Conservation (phyloP, 2,329 filamentous ascomycete species). For the Sporothrix pseudoabietina region DNA sequence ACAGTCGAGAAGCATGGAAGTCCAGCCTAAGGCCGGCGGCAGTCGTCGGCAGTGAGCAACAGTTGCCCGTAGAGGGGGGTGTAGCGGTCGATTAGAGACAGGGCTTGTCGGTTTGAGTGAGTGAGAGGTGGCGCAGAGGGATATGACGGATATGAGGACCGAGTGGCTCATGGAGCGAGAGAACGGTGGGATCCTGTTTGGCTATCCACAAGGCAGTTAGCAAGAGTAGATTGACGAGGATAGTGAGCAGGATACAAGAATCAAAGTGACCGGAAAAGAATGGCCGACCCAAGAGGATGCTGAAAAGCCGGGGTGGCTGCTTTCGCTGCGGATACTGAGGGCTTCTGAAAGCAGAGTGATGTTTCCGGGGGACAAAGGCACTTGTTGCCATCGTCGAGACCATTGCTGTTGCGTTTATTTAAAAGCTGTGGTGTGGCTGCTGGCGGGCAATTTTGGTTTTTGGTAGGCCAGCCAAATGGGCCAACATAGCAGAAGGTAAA, state of each 20-base stretch:
- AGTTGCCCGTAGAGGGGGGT: neutral
- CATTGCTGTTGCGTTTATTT: neutral
- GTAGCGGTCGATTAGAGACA: neutral
- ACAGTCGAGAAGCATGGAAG: neutral
- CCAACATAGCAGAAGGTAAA: neutral
- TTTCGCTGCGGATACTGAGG: neutral
- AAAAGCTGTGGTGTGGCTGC: neutral
- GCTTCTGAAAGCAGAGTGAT: neutral
- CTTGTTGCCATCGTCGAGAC: neutral
- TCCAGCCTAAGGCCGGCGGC: neutral
- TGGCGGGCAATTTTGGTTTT: neutral
- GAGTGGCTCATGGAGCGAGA: neutral
- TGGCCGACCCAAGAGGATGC: neutral
- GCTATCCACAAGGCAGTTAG: neutral
- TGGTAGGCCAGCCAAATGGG: neutral
- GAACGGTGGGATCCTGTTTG: neutral
- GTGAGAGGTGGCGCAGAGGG: neutral
- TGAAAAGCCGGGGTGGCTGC: neutral
- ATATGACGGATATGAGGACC: neutral
- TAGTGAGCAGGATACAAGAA: neutral
- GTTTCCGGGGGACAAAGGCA: neutral
- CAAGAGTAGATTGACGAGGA: neutral
- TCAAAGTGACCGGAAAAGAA: neutral
- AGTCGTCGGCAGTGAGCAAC: neutral
- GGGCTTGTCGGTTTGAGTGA: neutral